Evolutionary conservation across 176 grass and related monocot genomes (phyloP).

Genomic region (Hordeum marinum): DNA sequence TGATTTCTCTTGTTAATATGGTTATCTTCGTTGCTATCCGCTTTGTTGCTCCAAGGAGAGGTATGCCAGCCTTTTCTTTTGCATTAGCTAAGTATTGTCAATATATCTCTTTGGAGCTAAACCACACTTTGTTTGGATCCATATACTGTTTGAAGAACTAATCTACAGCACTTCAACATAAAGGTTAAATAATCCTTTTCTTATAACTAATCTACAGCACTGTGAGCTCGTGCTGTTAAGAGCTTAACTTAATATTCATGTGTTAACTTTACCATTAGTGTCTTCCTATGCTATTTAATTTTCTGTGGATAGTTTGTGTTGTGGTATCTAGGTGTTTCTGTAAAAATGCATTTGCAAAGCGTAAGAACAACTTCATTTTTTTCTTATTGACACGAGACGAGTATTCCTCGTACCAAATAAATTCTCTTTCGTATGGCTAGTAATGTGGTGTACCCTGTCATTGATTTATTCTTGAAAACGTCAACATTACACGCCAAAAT

Average conservation of each 20-base stretch:
- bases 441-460: background rate
- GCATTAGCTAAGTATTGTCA: background rate
- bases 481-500: background rate
- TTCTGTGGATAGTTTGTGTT: background rate
- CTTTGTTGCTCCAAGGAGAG: slow-evolving; percentile 63
- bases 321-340: background rate
- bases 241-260: slow-evolving; percentile 1
- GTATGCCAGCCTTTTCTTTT: slow-evolving; percentile 31
- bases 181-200: background rate
- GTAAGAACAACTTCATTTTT: background rate
- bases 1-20: slow-evolving; percentile 83
- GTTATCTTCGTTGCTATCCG: slow-evolving; percentile 63
- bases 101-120: slow-evolving; percentile 5
- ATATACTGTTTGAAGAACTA: slow-evolving; percentile 21
- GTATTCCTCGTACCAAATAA: background rate
- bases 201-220: background rate
- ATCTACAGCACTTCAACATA: background rate
- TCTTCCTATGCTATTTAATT: background rate
- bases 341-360: background rate
- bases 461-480: background rate
- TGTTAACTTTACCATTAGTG: background rate
- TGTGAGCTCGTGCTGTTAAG: background rate
- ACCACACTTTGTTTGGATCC: background rate
- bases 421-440: background rate
- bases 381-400: background rate